Evolutionary conservation across 768 basidiomycete genomes (phyloP).

Genomic region (Lentinula aciculospora): DNA sequence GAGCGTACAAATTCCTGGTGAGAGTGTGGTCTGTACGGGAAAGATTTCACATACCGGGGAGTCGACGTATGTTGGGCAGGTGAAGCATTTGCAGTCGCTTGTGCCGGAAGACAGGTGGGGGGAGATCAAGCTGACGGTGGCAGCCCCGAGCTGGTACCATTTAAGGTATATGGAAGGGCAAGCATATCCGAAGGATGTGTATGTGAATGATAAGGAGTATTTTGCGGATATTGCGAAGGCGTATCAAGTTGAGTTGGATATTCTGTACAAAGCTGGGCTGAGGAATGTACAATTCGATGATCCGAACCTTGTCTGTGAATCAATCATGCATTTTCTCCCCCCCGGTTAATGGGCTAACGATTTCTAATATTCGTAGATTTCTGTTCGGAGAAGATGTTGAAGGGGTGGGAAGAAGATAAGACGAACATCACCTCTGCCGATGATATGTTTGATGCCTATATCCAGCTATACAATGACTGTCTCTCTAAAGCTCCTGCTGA

Average conservation of each 20-base stretch:
- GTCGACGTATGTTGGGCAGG: constrained; percentile 32
- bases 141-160: constrained; percentile 42
- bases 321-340: not conserved
- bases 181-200: constrained; percentile 29
- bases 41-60: constrained; percentile 1
- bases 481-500: constrained; percentile 30
- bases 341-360: too few species aligned
- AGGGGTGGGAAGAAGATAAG: constrained; percentile 6
- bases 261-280: constrained; percentile 35
- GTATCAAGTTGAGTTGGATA: constrained; percentile 38
- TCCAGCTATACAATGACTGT: constrained; percentile 20
- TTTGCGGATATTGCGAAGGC: constrained; percentile 43
- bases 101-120: constrained; percentile 26
- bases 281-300: constrained; percentile 7
- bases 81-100: constrained; percentile 32
- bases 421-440: not conserved
- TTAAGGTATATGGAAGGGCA: constrained; percentile 28
- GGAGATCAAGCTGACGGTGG: constrained; percentile 42
- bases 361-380: not conserved
- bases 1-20: not conserved
- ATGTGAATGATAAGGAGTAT: constrained; percentile 38
- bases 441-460: constrained; percentile 2
- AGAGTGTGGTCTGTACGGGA: constrained; percentile 6
- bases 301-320: constrained; percentile 4
- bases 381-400: constrained; percentile 7